Conservation (phyloP, 495 filamentous ascomycete genomes). For the Usnea hakonensis region DNA sequence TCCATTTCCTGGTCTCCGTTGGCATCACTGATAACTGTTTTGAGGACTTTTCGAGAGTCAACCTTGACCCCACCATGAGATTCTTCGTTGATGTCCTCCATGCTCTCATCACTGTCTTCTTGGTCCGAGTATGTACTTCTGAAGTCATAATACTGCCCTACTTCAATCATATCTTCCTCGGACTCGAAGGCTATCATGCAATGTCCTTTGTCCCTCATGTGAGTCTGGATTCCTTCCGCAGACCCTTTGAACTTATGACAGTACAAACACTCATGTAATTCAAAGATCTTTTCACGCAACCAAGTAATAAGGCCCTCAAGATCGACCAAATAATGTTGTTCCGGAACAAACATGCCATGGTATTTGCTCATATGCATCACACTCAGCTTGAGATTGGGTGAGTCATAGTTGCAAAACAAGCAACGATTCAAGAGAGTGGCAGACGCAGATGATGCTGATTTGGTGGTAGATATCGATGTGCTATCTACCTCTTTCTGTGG, state of each 20-base stretch:
- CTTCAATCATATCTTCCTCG: conserved; percentile 84
- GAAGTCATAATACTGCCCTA: conserved; percentile 99
- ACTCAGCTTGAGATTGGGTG: conserved; percentile 63
- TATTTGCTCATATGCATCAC: conserved; percentile 80
- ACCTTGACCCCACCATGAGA: conserved; percentile 23
- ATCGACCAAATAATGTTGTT: conserved; percentile 71
- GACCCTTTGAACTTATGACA: conserved; percentile 73
- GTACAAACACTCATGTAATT: conserved; percentile 72
- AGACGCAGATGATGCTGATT: conserved; percentile 24
- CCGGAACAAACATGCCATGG: conserved; percentile 95
- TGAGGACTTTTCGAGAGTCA: conserved; percentile 19
- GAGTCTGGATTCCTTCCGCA: conserved; percentile 69
- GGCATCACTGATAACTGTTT: conserved; percentile 16
- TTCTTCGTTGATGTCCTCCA: conserved; percentile 36
- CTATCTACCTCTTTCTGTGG: conserved; percentile 21
- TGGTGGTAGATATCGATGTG: conserved; percentile 2
- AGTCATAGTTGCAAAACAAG: conserved; percentile 82
- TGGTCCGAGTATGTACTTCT: conserved; percentile 82
- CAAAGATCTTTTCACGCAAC: conserved; percentile 63
- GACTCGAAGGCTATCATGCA: conserved; percentile 91
- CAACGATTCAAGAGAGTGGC: conserved; percentile 55
- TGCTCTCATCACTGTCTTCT: conserved; percentile 53
- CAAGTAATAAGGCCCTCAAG: conserved; percentile 73
- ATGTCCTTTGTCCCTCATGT: conserved; percentile 95
- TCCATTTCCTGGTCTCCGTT: conserved; percentile 27